A percentile compares a stretch with the other conserved stretches of the same genome.
Evolutionary conservation across 768 basidiomycete genomes (phyloP).

Genomic region (Daedaleopsis sinensis): DNA sequence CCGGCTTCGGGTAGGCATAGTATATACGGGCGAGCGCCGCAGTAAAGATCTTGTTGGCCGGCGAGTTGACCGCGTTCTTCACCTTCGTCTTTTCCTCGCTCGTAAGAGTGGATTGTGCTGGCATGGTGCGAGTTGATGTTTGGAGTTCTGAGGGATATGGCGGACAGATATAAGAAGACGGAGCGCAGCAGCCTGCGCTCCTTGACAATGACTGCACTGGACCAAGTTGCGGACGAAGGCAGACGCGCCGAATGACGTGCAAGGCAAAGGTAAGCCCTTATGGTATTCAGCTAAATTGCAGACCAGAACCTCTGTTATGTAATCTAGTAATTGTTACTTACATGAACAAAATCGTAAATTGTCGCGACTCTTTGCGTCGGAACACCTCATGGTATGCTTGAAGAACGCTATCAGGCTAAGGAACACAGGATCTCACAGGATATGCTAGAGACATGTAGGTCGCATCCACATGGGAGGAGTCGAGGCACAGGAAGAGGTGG

Average conservation of each 20-base stretch:
- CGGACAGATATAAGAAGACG: background rate
- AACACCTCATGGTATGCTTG: too few species aligned
- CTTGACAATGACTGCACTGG: conserved; percentile 17
- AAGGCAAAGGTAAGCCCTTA: background rate
- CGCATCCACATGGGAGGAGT: too few species aligned
- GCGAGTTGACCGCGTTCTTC: conserved; percentile 57
- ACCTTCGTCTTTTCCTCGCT: conserved; percentile 79
- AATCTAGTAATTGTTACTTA: too few species aligned
- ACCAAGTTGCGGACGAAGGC: conserved; percentile 3
- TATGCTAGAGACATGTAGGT: too few species aligned
- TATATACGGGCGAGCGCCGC: conserved; percentile 91
- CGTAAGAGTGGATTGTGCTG: conserved; percentile 68
- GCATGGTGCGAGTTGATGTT: conserved; percentile 50
- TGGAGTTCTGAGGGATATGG: background rate
- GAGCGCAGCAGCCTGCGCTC: conserved; percentile 17
- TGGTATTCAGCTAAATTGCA: conserved; percentile 10
- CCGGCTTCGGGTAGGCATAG: conserved; percentile 78
- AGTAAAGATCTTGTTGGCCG: conserved; percentile 71
- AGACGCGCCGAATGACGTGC: conserved; percentile 10
- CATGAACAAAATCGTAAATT: too few species aligned
- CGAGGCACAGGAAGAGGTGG: too few species aligned
- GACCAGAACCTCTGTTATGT: too few species aligned
- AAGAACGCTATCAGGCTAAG: too few species aligned
- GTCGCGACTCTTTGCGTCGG: too few species aligned
- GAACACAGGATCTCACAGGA: too few species aligned